Conservation (phyloP, 2,329 filamentous ascomycete genomes). For the Helminthosporium solani region DNA sequence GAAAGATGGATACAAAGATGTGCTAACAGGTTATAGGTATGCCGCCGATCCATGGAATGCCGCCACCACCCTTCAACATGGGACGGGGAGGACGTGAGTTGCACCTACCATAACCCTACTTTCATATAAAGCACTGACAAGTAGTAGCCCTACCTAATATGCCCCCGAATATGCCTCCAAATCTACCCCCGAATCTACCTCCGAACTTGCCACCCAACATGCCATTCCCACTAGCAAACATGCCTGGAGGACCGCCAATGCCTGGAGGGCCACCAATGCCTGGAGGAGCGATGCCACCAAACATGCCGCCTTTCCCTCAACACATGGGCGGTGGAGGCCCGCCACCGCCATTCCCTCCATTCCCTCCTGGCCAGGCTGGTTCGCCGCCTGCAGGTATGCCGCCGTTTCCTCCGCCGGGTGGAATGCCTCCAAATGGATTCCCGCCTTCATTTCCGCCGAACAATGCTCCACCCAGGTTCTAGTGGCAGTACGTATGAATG, state of each 20-base stretch:
- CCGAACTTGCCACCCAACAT: too few species aligned
- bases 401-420: conserved; percentile 40
- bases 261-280: conserved; percentile 15
- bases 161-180: conserved; percentile 35
- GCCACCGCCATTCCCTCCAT: conserved; percentile 30
- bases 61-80: conserved; percentile 43
- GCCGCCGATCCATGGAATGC: conserved; percentile 29
- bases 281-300: conserved; percentile 28
- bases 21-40: conserved; percentile 11
- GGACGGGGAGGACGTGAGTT: conserved; percentile 44
- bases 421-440: conserved; percentile 33
- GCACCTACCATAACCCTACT: neutral
- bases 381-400: conserved; percentile 41
- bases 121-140: conserved; percentile 1
- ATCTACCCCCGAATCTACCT: too few species aligned
- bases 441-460: conserved; percentile 16
- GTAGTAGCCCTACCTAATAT: conserved; percentile 22
- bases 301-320: conserved; percentile 29
- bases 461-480: neutral
- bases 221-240: conserved; percentile 20
- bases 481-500: neutral
- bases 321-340: conserved; percentile 23
- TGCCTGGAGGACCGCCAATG: conserved; percentile 13
- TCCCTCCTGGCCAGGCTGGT: conserved; percentile 33
- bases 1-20: neutral